Base-by-base conservation (phyloP, 768 basidiomycete genomes). In the Mycena sanguinolenta region DNA sequence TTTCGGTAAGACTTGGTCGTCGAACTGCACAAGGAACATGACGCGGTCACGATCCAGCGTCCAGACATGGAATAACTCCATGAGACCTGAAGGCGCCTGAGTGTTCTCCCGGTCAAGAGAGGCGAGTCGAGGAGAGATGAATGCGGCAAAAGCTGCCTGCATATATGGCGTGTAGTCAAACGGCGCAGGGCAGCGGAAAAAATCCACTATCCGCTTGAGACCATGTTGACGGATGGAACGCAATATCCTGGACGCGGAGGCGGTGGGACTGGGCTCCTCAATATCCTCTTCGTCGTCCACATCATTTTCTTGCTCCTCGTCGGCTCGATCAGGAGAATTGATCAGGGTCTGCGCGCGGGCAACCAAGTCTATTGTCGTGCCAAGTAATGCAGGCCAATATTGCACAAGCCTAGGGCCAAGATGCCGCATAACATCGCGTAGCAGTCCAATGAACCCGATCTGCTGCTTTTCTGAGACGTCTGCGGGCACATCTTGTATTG, bases 61-160 rank as follows among this genome's bases (percentile, higher is more conserved):
- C 93, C 96, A 97, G 8, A 87, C 82, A 67, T 90, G 87, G 81
- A 98, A 93, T 25, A 98, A 84, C 44, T 98, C 96, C 50, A 99
- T 82, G 21, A 97, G 84, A 0, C 94, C 91, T 0, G 96, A 97
- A 0, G 97, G 96, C 0, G 95, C 87, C 78, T 98, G 97, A 0
- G 93, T 95, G 75, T 97, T 99, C 79, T 99, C 98, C 50, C 81
- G 85, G 68, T 93, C 91, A 28, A 99, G 84, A 4, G 82, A 79
- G 0, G 89, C 82, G 27, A 99, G 84, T 8, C 98, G 93, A 0
- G 97, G 96, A 0, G 92, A 89, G 74, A 99, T 92, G 82, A 95
- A 88, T 0, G 88, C 82, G 1, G 83, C 67, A 82, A 95, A 98
- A 12, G 90, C 87, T 8, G 85, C 81, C 5, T 82, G 79, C 76